Evolutionary conservation across 2,329 filamentous ascomycete genomes (phyloP).

Genomic region (Penicillium sp.): DNA sequence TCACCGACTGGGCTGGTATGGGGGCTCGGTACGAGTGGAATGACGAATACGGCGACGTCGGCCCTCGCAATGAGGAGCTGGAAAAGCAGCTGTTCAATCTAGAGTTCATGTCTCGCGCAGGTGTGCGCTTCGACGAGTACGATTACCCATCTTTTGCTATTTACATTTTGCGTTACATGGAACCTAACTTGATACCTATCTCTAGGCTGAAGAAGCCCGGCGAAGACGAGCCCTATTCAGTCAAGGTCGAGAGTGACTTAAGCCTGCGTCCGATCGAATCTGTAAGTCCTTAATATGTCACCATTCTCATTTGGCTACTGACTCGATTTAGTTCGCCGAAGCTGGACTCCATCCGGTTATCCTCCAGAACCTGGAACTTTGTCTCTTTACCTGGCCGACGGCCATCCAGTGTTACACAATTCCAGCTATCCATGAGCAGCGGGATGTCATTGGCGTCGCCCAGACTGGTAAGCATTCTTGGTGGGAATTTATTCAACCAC

Average conservation of each 20-base stretch:
- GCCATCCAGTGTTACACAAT: constrained; percentile 86
- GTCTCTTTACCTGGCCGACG: constrained; percentile 72
- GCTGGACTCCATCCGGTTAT: constrained; percentile 85
- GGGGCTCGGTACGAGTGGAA: constrained; percentile 79
- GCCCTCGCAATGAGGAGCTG: constrained; percentile 67
- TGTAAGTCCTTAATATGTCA: constrained; percentile 8
- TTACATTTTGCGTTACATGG: not conserved
- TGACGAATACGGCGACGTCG: constrained; percentile 84
- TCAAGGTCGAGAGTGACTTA: constrained; percentile 14
- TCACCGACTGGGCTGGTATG: constrained; percentile 54
- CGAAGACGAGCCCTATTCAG: not conserved
- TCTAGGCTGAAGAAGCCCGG: constrained; percentile 14
- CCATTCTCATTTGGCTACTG: not conserved
- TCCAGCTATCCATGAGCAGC: constrained; percentile 72
- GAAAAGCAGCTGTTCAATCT: constrained; percentile 73
- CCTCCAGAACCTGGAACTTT: constrained; percentile 72
- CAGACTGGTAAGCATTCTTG: constrained; percentile 74
- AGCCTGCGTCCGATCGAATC: constrained; percentile 6
- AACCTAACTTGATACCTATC: not conserved
- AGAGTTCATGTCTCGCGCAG: constrained; percentile 54
- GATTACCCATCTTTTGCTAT: constrained; percentile 25
- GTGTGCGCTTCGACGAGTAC: constrained; percentile 66
- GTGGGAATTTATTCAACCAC: not conserved
- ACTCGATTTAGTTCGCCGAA: constrained; percentile 62
- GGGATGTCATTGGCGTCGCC: constrained; percentile 85